phyloP scores from a whole-genome alignment of 2,329 filamentous ascomycete genomes.

The Hymenotorrendiella dingleyae region DNA sequence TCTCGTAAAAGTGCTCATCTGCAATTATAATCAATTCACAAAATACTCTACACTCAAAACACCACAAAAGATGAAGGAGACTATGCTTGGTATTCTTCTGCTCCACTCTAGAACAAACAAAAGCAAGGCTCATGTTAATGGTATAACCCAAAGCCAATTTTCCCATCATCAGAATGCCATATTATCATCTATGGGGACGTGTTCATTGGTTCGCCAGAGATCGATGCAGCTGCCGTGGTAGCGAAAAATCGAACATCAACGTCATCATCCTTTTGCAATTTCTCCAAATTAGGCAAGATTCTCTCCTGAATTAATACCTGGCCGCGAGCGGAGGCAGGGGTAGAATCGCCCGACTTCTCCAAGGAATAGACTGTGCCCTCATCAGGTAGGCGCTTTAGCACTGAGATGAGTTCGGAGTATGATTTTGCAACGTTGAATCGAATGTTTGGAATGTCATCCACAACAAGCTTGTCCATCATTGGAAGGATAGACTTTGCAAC shows the following conservation, averaged over 20 bases:
- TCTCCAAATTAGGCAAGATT: slow-evolving; percentile 84
- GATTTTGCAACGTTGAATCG: slow-evolving; percentile 99
- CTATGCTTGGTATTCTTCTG: slow-evolving; percentile 30
- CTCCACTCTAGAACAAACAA: slow-evolving; percentile 28
- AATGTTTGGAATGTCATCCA: slow-evolving; percentile 96
- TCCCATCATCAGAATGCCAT: slow-evolving; percentile 14
- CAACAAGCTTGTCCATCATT: slow-evolving; percentile 90
- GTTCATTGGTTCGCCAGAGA: slow-evolving; percentile 46
- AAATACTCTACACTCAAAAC: background rate
- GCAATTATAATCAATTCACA: no score
- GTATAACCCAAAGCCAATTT: slow-evolving; percentile 20
- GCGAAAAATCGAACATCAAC: slow-evolving; percentile 98
- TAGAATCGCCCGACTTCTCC: slow-evolving; percentile 67
- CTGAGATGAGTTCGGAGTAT: slow-evolving; percentile 81
- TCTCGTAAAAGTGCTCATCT: no score
- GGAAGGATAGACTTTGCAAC: slow-evolving; percentile 90
- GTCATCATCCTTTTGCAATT: slow-evolving; percentile 94
- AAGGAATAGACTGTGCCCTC: slow-evolving; percentile 79
- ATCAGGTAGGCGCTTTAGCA: slow-evolving; percentile 85
- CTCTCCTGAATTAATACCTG: slow-evolving; percentile 78
- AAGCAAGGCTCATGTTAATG: slow-evolving; percentile 20
- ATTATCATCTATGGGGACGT: slow-evolving; percentile 39
- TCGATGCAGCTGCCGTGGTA: slow-evolving; percentile 67
- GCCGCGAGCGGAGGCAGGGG: slow-evolving; percentile 61
- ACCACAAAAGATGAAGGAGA: slow-evolving; percentile 1